Base-by-base conservation (phyloP, 371 early-diverging fungal species). In the Lichtheimia corymbifera region DNA sequence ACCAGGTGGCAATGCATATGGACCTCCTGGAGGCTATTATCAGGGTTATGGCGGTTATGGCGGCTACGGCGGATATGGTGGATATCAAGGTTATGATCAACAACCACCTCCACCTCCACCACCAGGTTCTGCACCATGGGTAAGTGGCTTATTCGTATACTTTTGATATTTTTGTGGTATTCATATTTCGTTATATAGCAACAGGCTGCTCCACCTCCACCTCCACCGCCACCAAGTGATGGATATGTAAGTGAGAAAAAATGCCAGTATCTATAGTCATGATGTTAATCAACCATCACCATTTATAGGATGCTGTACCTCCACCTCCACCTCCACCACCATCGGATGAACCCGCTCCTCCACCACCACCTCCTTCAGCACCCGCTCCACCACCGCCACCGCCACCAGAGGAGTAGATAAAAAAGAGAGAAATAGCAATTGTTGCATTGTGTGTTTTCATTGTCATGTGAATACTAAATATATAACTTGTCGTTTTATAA, bases 331-430 rank as follows among this genome's bases (percentile, higher is more conserved):
- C 71, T 40, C 62, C 68, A 25, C 66, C 71, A 41, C 61, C 71
- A 52, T 53, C 60, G 49, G 64, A 60, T 27, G 62, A 71, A 9
- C 73, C 81, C 20, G 71, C 76, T 51, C 63, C 71, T 6, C 65
- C 81, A 40, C 72, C 76, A 49, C 64, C 71, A 28, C 72, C 76
- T 49, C 64, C 71, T 15, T 63, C 75, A 17, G 61, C 64, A 42
- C 59, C 67, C 53, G 64, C 59, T 18, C 65, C 67, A 9, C 71
- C 76, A 22, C 76, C 78, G 0, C 76, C 77, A 24, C 78, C 76
- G 40, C 78, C 78, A 42, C 69, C 68, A 28, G 53, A 61, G 45
- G 53, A 52, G 17, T 53, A 30, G 18, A 40, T 4, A 45, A 13
- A 15, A 44, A n/a, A 42, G 15, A 17, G 35, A 11, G 2, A 35